phyloP scores from a whole-genome alignment of 2,329 filamentous ascomycete species.

The Cadophora malorum region DNA sequence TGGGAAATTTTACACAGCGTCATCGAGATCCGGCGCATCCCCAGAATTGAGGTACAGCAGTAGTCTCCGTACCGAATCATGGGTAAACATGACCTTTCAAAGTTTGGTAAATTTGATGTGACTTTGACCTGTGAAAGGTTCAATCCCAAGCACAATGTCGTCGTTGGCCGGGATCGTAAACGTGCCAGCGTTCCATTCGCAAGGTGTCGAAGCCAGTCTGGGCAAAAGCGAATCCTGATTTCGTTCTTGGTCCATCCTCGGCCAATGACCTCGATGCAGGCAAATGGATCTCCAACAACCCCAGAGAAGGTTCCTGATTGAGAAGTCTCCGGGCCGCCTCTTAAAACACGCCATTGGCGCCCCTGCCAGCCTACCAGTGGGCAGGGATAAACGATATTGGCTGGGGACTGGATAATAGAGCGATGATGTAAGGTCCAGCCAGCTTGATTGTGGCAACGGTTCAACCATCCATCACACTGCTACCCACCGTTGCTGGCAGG shows the following conservation, averaged over 20 bases:
- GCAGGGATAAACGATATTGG: conserved; percentile 2
- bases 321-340: conserved; percentile 22
- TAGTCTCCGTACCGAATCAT: background rate
- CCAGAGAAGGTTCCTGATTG: conserved; percentile 18
- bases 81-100: background rate
- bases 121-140: background rate
- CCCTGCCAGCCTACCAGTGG: background rate
- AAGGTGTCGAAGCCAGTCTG: background rate
- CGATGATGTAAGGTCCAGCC: conserved; percentile 20
- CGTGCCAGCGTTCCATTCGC: conserved; percentile 18
- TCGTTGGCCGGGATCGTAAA: conserved; percentile 9
- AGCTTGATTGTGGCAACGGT: conserved; percentile 16
- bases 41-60: background rate
- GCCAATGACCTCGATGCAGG: background rate
- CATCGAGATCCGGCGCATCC: background rate
- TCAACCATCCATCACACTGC: background rate
- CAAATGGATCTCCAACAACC: conserved; percentile 9
- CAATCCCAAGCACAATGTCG: conserved; percentile 4
- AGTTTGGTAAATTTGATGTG: conserved; percentile 5
- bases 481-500: background rate
- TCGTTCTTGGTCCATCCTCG: background rate
- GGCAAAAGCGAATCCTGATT: conserved; percentile 7
- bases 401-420: conserved; percentile 10
- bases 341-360: conserved; percentile 21
- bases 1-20: background rate